phyloP scores from a whole-genome alignment of 345 rosid genomes.

The Pseudoturritis turrita region DNA sequence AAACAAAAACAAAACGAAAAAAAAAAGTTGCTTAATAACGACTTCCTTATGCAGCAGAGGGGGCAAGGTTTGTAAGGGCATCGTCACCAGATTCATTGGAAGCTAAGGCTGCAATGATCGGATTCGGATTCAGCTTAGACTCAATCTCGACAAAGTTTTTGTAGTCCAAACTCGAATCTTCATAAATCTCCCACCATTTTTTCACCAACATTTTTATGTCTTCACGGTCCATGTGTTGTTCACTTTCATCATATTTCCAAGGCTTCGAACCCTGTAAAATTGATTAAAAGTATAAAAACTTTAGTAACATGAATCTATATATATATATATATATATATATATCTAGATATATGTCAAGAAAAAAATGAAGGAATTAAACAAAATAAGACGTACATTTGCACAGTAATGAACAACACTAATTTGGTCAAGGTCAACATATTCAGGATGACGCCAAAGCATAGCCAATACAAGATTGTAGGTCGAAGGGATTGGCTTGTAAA shows the following conservation, averaged over 20 bases:
- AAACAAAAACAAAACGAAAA: not conserved
- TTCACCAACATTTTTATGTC: slow-evolving; percentile 54
- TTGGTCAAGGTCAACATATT: slow-evolving; percentile 41
- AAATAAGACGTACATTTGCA: slow-evolving; percentile 40
- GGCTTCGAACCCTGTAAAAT: slow-evolving; percentile 56
- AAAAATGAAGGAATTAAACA: no score
- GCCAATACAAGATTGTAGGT: slow-evolving; percentile 54
- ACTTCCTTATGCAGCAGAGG: slow-evolving; percentile 21
- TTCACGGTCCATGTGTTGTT: slow-evolving; percentile 53
- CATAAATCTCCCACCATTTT: slow-evolving; percentile 63
- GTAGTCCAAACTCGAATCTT: slow-evolving; percentile 52
- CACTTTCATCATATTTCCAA: slow-evolving; percentile 59
- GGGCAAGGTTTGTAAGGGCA: not conserved
- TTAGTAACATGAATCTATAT: no score
- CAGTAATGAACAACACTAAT: slow-evolving; percentile 61
- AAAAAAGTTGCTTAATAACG: not conserved
- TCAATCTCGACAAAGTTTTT: slow-evolving; percentile 23
- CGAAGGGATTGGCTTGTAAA: slow-evolving; percentile 49
- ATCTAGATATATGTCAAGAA: no score
- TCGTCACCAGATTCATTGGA: not conserved
- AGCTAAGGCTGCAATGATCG: slow-evolving; percentile 2
- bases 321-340: no score
- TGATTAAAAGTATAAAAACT: not conserved
- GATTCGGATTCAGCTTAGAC: slow-evolving; percentile 4
- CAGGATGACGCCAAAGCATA: slow-evolving; percentile 75